Evolutionary conservation across 495 filamentous ascomycete genomes (phyloP).

Genomic region (Aspergillus wentii): DNA sequence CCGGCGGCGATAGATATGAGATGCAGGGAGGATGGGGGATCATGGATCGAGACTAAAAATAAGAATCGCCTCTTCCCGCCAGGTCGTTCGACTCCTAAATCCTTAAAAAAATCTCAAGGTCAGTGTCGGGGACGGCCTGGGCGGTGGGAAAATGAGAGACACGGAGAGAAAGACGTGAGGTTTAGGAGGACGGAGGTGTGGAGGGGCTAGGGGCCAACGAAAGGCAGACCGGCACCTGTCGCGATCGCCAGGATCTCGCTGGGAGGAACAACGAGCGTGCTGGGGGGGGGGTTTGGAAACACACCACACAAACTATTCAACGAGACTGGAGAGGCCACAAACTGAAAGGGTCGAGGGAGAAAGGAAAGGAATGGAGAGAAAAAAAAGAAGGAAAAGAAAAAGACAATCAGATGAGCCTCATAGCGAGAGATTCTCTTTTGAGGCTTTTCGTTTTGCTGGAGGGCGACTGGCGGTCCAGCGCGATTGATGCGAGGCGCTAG

Average conservation of each 20-base stretch:
- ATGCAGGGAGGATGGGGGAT: too few relatives aligned
- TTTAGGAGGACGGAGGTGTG: constrained; percentile 23
- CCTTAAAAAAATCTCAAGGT: too few relatives aligned
- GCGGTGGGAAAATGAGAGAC: constrained; percentile 4
- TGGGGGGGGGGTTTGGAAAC: too few relatives aligned
- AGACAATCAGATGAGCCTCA: constrained; percentile 1
- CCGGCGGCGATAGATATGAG: constrained; percentile 14
- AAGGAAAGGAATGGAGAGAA: constrained; percentile 1
- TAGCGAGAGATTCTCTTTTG: constrained; percentile 8
- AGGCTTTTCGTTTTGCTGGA: too few relatives aligned
- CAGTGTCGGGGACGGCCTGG: constrained; percentile 11
- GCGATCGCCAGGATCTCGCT: constrained; percentile 31
- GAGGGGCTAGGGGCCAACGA: constrained; percentile 29
- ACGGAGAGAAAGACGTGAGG: constrained; percentile 3
- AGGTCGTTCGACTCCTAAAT: constrained; percentile 19
- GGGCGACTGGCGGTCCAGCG: too few relatives aligned
- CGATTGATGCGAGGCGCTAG: constrained; percentile 9
- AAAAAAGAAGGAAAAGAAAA: constrained; percentile 1
- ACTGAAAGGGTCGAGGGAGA: constrained; percentile 4
- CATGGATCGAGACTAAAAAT: constrained; percentile 33
- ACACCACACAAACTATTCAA: constrained; percentile 4
- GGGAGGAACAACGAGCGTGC: too few relatives aligned
- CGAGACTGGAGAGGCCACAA: not conserved
- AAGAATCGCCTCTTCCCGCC: constrained; percentile 26
- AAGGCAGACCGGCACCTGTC: constrained; percentile 17